phyloP scores from a whole-genome alignment of 2,329 filamentous ascomycete genomes.

The Rutstroemia sp. region DNA sequence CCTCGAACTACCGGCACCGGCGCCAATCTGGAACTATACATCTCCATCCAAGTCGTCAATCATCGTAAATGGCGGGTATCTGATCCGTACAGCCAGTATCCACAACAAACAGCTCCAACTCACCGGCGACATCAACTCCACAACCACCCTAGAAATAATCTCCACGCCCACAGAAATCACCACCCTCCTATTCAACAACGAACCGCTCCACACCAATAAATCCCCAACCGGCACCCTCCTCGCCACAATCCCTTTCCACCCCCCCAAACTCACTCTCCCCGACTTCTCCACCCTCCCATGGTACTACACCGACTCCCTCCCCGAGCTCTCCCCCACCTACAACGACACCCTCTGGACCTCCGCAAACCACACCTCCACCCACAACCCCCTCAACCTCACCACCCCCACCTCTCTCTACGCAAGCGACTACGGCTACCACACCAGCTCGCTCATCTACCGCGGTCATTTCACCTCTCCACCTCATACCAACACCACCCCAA shows the following conservation, averaged over 20 bases:
- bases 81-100: conserved; percentile 53
- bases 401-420: conserved; percentile 50
- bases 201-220: conserved; percentile 33
- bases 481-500: conserved; percentile 52
- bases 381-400: conserved; percentile 45
- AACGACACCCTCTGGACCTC: conserved; percentile 61
- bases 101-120: conserved; percentile 50
- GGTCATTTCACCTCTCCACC: conserved; percentile 51
- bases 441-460: conserved; percentile 61
- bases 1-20: neutral
- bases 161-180: conserved; percentile 47
- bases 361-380: conserved; percentile 46
- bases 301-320: conserved; percentile 64
- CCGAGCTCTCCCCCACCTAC: conserved; percentile 57
- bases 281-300: conserved; percentile 52
- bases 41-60: conserved; percentile 31
- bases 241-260: conserved; percentile 41
- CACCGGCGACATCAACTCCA: conserved; percentile 65
- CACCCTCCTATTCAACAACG: conserved; percentile 55
- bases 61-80: conserved; percentile 57
- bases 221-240: conserved; percentile 41
- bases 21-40: conserved; percentile 5
- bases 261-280: conserved; percentile 47
- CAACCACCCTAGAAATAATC: conserved; percentile 60
- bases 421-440: conserved; percentile 69